A percentile compares a stretch with the other conserved stretches of the same genome.
Conservation (phyloP, 1,139 yeast species). For the Suhomyces coccinellae region DNA sequence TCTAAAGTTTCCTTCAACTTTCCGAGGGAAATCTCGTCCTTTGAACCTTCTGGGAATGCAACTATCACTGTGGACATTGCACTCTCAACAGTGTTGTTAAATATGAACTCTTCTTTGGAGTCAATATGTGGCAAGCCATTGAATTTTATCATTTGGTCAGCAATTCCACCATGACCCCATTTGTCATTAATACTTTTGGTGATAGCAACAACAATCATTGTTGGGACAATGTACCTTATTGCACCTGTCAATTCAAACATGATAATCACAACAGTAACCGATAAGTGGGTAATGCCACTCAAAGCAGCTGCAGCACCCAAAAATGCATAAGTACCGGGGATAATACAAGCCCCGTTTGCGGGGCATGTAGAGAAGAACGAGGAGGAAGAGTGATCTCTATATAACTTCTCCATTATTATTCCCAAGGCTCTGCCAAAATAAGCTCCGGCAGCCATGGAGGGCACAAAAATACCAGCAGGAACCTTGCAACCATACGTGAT, state of each 20-base stretch:
- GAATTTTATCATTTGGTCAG: constrained; percentile 89
- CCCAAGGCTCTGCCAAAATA: constrained; percentile 89
- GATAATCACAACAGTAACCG: constrained; percentile 89
- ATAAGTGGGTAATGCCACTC: constrained; percentile 89
- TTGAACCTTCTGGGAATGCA: constrained; percentile 44
- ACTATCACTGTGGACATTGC: constrained; percentile 66
- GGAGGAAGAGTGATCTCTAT: constrained; percentile 43
- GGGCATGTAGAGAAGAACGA: constrained; percentile 51
- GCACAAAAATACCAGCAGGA: constrained; percentile 95
- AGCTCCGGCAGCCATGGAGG: constrained; percentile 96
- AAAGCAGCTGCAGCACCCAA: constrained; percentile 97
- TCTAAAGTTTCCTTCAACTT: constrained; percentile 40
- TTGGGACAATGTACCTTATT: constrained; percentile 81
- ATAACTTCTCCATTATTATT: constrained; percentile 59
- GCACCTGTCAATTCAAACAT: constrained; percentile 98
- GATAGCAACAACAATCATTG: constrained; percentile 94
- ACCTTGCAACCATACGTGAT: constrained; percentile 89
- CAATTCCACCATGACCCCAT: constrained; percentile 84
- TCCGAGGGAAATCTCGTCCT: constrained; percentile 30
- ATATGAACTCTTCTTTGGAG: constrained; percentile 63
- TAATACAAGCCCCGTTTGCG: constrained; percentile 54
- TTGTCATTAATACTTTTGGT: constrained; percentile 75
- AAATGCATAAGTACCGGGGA: constrained; percentile 93
- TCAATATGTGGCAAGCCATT: constrained; percentile 89
- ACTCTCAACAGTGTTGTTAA: constrained; percentile 52